Conservation (phyloP, 164 flowering plant species). For the Umbilicus rupestris region DNA sequence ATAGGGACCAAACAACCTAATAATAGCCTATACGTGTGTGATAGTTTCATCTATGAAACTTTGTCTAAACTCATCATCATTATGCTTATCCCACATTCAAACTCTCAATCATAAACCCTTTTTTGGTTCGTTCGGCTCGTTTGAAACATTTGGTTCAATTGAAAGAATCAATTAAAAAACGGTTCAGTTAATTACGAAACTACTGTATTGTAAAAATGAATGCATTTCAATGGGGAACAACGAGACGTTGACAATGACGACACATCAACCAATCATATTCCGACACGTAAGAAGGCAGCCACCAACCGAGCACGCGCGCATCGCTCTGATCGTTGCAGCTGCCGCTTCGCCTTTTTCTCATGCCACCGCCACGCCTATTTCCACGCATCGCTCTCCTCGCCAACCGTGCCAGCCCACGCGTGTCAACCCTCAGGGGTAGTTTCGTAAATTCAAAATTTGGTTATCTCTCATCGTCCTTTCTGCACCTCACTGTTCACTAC, state of each 20-base stretch:
- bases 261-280: background rate
- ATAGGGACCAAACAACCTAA: background rate
- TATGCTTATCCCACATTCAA: background rate
- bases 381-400: background rate
- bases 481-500: too few species aligned
- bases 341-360: too few species aligned
- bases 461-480: constrained; percentile 20
- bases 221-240: background rate
- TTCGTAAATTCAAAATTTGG: constrained; percentile 23
- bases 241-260: constrained; percentile 2
- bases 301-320: background rate
- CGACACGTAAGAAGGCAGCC: background rate
- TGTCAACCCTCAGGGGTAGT: constrained; percentile 19
- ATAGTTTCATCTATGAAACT: background rate
- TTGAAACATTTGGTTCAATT: too few species aligned
- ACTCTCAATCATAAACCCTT: background rate
- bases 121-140: too few species aligned
- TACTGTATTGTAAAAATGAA: too few species aligned
- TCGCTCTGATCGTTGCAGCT: background rate
- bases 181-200: too few species aligned
- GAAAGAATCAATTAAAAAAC: too few species aligned
- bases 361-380: background rate
- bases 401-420: constrained; percentile 1
- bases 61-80: constrained; percentile 3
- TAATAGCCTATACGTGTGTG: background rate